Base-by-base conservation (phyloP, 1,284 basidiomycete genomes). In the Stygiomarasmius scandens region DNA sequence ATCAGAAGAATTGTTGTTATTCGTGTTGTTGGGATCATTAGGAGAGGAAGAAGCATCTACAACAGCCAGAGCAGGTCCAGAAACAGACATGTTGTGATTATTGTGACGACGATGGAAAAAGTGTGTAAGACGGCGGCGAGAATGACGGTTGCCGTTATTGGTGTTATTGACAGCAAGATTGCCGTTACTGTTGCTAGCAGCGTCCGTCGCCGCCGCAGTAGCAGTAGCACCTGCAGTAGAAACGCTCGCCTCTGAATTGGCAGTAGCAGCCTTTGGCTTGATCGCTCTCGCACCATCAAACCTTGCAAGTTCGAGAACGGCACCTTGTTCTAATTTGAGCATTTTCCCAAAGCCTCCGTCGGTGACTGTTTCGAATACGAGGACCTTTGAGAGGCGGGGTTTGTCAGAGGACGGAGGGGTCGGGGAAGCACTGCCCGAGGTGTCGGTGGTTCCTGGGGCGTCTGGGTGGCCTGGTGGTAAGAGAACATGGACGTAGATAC, bases 291-390 rank as follows among this genome's bases (percentile, higher is more conserved):
- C 62, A 64, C 54, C 79, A 59, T 90, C 87, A 58, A 87, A 89
- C 24, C 83, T 77, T 2, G 82, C 87, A 1, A 93, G 74, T 65
- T 93, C 91, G 20, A 93, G 74, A 34, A 84, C 77, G 8, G 89
- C 91, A 6, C 86, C 89, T 53, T 92, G 83, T 47, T 91, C 89
- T 2, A 95, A 73, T 41, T 80, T 86, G 47, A 95, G 83, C 6
- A 78, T 64, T 63, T 84, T 86, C 11, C 84, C 89, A 66, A 95
- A 96, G 0, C 93, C 93, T 20, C 93, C 94, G 0, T 88, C 83
- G 23, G 89, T 83, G 19, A 86, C 75, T n/a, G 80, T 78, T 61
- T 91, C 85, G 67, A 89, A 95, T 8, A 95, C 81, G 0, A 85
- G 78, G 32, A 88, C 67, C 55, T 79, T 80, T 41, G 82, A 76